Conservation (phyloP, 352 stramenopile species). For the Phytopythium chamaehyphon region DNA sequence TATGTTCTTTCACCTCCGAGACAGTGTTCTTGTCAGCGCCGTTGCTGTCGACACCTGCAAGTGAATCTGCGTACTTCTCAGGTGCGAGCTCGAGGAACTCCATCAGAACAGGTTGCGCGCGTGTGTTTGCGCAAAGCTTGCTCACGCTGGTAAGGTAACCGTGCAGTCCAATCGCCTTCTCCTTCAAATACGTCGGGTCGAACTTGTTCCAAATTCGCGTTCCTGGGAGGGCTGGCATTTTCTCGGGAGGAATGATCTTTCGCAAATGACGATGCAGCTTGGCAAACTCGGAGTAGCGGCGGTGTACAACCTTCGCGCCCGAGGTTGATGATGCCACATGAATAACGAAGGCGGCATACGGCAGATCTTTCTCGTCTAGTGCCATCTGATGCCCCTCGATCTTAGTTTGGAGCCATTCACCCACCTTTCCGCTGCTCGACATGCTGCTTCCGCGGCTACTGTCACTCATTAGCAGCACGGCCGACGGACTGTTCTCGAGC, state of each 20-base stretch:
- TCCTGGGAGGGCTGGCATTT: slow-evolving; percentile 59
- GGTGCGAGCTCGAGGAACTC: slow-evolving; percentile 55
- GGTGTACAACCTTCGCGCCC: slow-evolving; percentile 68
- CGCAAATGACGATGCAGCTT: slow-evolving; percentile 70
- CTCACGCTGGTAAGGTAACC: slow-evolving; percentile 70
- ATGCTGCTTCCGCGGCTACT: slow-evolving; percentile 9
- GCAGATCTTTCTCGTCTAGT: slow-evolving; percentile 62
- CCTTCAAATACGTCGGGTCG: slow-evolving; percentile 74
- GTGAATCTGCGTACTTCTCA: too few species aligned
- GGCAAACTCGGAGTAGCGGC: slow-evolving; percentile 76
- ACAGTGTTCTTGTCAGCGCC: too few species aligned
- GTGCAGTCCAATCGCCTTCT: slow-evolving; percentile 69
- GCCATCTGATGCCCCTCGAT: slow-evolving; percentile 72
- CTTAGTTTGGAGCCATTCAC: slow-evolving; percentile 75
- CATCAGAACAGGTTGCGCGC: slow-evolving; percentile 52
- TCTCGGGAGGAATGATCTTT: slow-evolving; percentile 75
- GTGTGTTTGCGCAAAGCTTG: slow-evolving; percentile 70
- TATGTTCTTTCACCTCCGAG: too few species aligned
- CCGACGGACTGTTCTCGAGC: slow-evolving; percentile 75
- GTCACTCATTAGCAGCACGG: slow-evolving; percentile 61
- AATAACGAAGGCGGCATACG: slow-evolving; percentile 78
- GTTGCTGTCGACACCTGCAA: too few species aligned
- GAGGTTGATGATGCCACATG: slow-evolving; percentile 65
- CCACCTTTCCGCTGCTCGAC: slow-evolving; percentile 14
- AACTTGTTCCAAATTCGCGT: slow-evolving; percentile 87